Base-by-base conservation (phyloP, 345 rosid genomes). In the Eucalyptus sp. region DNA sequence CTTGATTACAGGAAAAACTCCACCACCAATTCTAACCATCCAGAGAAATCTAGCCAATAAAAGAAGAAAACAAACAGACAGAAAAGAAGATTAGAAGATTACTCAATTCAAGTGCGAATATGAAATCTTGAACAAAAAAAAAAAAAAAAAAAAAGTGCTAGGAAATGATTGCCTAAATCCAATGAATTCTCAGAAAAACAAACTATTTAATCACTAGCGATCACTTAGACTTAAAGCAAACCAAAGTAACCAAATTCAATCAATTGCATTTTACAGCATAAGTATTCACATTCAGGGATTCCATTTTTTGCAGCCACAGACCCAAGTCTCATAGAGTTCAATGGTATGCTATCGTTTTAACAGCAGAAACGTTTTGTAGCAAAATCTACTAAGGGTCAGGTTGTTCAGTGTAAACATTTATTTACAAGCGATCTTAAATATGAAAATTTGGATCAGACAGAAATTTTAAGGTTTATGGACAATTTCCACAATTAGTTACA, bases 11-110 rank as follows among this genome's bases (percentile, higher is more conserved):
- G 99, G 99, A 92, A 93, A 98, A 56, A 98, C 99, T 88, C 99
- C 99, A 16, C 99, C 99, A 91, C 99, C 99, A 92, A 98, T 98
- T 91, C 99, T 96, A 91, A 98, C 99, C 99, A 98, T 98, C 99
- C 99, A 98, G 94, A 98, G 91, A 92, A 98, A 98, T 93, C 99
- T 98, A 91, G 43, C 83, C 50, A 68, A 43, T 31, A 86, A 56
- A 86, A 22, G 54, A 56, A 43, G 46, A 80, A n/a, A 43, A 29
- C n/a, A 37, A 24, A 56, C 44, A 50, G 7, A 86, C 51, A 86
- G 87, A 71, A 71, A 27, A 37, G 46, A 71, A 43, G 9, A 64
- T 71, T 43, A 71, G 83, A 71, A 71, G 46, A 76, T 76, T 76
- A 76, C 83, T 76, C 83, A 76, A 37, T 76, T 37, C 83, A 76